Conservation (phyloP, 2,329 filamentous ascomycete species). For the Fusarium protoensiforme region DNA sequence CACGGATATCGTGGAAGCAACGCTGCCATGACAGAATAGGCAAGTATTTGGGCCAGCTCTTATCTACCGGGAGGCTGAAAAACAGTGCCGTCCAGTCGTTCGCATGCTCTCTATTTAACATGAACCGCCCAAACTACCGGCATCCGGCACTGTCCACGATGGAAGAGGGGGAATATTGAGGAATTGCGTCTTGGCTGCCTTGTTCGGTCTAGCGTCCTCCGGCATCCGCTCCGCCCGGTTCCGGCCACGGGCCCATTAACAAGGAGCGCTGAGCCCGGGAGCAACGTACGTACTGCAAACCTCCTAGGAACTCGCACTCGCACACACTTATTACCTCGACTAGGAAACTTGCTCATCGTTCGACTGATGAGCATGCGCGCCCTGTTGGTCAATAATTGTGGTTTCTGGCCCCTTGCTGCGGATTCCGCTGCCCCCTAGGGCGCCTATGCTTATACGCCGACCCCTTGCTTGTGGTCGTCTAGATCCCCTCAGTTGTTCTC, state of each 20-base stretch:
- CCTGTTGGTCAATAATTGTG: constrained; percentile 32
- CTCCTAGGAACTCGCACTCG: neutral
- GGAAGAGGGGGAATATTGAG: neutral
- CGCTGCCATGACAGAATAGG: neutral
- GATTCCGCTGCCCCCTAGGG: constrained; percentile 7
- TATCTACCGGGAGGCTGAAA: neutral
- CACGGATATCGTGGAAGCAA: neutral
- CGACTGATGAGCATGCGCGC: constrained; percentile 16
- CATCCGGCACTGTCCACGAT: constrained; percentile 21
- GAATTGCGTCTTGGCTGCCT: constrained; percentile 47
- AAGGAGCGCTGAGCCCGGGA: constrained; percentile 20
- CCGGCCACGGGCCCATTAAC: constrained; percentile 19
- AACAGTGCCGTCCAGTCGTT: neutral
- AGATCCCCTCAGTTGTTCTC: constrained; percentile 9
- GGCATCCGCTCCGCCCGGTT: constrained; percentile 18
- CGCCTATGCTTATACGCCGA: constrained; percentile 25
- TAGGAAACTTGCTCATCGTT: constrained; percentile 15
- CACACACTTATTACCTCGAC: neutral
- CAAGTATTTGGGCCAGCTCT: neutral
- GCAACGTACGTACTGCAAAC: neutral
- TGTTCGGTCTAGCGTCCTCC: constrained; percentile 41
- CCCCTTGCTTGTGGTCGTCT: constrained; percentile 22
- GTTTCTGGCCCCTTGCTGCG: constrained; percentile 29
- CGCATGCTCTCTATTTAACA: neutral
- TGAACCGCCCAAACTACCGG: constrained; percentile 9